Evolutionary conservation across 495 filamentous ascomycete genomes (phyloP).

Genomic region (Talaromyces wortmannii): DNA sequence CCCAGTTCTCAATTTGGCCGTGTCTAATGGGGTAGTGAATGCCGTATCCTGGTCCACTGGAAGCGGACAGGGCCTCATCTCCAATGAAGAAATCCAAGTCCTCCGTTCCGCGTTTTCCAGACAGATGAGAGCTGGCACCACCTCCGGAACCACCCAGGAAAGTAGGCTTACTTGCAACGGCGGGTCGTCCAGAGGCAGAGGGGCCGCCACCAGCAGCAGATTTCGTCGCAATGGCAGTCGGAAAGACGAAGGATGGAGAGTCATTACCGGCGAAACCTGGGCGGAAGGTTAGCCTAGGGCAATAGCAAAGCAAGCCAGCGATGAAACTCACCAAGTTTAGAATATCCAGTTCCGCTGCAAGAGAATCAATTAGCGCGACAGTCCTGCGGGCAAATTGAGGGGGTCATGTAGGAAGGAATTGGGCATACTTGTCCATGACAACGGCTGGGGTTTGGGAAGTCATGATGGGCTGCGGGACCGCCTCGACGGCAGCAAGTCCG

Average conservation of each 20-base stretch:
- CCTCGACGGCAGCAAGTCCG: background rate
- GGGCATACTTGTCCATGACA: conserved; percentile 99
- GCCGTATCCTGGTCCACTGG: conserved; percentile 84
- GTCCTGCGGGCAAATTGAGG: background rate
- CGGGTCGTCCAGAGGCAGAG: conserved; percentile 77
- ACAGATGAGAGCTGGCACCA: conserved; percentile 72
- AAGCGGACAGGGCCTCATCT: conserved; percentile 84
- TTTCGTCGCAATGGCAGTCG: conserved; percentile 96
- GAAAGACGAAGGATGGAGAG: conserved; percentile 97
- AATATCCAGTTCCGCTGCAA: conserved; percentile 91
- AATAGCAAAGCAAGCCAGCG: conserved; percentile 12
- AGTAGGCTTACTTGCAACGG: conserved; percentile 88
- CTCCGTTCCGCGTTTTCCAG: conserved; percentile 90
- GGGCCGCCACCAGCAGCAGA: conserved; percentile 62
- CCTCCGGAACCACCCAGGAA: conserved; percentile 82
- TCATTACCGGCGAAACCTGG: conserved; percentile 98
- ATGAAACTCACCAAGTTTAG: conserved; percentile 75
- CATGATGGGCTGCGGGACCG: conserved; percentile 47
- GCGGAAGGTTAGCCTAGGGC: conserved; percentile 20
- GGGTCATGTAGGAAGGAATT: conserved; percentile 9
- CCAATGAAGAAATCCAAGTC: conserved; percentile 99
- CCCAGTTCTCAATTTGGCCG: conserved; percentile 98
- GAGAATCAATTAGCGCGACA: no score
- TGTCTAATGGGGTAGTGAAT: conserved; percentile 96
- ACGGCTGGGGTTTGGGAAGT: conserved; percentile 98